These are phyloP conservation scores for Penicillium griseofulvum DNA, from an alignment of 2,329 filamentous ascomycete genomes.

Conservation along the genomic window DNA sequence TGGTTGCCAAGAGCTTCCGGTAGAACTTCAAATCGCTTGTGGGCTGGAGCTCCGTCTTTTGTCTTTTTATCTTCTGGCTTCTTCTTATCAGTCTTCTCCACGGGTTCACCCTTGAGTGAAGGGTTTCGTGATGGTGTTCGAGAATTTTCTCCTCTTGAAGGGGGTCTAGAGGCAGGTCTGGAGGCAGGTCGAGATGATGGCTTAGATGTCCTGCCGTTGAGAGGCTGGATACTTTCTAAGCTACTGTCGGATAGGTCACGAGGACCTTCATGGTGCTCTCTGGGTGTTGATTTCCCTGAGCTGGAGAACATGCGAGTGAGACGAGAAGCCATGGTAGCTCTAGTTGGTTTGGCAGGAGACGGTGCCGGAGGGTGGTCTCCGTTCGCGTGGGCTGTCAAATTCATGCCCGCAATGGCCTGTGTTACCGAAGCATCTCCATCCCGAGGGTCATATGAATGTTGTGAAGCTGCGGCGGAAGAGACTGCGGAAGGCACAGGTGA, in stretches of 20 bases:
- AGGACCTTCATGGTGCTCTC: constrained; percentile 29
- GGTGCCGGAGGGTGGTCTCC: constrained; percentile 30
- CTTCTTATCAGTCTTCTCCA: constrained; percentile 29
- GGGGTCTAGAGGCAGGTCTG: constrained; percentile 32
- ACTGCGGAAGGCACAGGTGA: constrained; percentile 46
- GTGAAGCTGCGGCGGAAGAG: constrained; percentile 43
- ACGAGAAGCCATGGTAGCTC: constrained; percentile 45
- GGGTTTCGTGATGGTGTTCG: constrained; percentile 36
- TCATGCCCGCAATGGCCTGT: constrained; percentile 45
- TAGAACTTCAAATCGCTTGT: constrained; percentile 57
- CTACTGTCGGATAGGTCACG: constrained; percentile 41
- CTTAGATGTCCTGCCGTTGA: constrained; percentile 32
- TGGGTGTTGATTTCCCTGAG: constrained; percentile 35
- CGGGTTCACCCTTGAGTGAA: constrained; percentile 32
- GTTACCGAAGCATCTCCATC: constrained; percentile 45
- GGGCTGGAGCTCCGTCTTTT: constrained; percentile 32
- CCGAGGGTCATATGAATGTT: constrained; percentile 39
- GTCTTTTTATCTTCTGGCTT: constrained; percentile 33
- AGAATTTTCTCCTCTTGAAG: constrained; percentile 24
- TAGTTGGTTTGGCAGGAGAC: constrained; percentile 35
- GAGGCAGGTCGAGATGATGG: constrained; percentile 27
- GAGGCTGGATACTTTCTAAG: constrained; percentile 35
- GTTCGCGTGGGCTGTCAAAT: constrained; percentile 36
- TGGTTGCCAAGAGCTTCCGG: constrained; percentile 64
- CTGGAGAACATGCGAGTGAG: constrained; percentile 49